Conservation (phyloP, 805 yeast genomes). For the Metschnikowia sp. region DNA sequence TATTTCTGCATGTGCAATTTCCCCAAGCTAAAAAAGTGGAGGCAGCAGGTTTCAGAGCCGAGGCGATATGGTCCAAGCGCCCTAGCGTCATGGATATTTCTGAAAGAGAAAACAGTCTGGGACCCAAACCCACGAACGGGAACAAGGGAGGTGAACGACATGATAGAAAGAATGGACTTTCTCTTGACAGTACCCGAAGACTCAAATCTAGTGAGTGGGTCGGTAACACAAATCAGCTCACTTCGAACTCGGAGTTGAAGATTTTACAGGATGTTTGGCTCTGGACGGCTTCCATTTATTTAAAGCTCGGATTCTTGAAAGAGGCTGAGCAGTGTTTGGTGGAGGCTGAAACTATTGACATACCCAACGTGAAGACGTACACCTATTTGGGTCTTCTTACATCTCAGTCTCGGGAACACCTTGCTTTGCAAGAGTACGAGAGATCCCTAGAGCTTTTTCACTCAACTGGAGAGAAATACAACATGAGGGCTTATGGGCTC, state of each 20-base stretch:
- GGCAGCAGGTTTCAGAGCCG: conserved; percentile 4
- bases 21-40: conserved; percentile 10
- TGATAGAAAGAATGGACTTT: conserved; percentile 17
- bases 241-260: background rate
- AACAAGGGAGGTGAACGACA: conserved; percentile 15
- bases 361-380: conserved; percentile 47
- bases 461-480: conserved; percentile 20
- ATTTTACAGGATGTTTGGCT: conserved; percentile 69
- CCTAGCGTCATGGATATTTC: conserved; percentile 40
- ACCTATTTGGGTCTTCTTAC: conserved; percentile 48
- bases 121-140: too few relatives aligned
- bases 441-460: conserved; percentile 47
- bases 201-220: too few relatives aligned
- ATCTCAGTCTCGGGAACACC: conserved; percentile 38
- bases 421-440: conserved; percentile 65
- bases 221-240: too few relatives aligned
- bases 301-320: conserved; percentile 46
- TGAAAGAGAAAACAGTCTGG: background rate
- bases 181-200: conserved; percentile 1
- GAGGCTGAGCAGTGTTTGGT: conserved; percentile 71
- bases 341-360: conserved; percentile 58
- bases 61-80: conserved; percentile 36
- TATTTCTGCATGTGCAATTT: conserved; percentile 37
- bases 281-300: conserved; percentile 64
- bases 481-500: conserved; percentile 40